These are phyloP conservation scores for Trichoderma parareesei DNA, from an alignment of 495 filamentous ascomycete genomes.

Conservation along the genomic window DNA sequence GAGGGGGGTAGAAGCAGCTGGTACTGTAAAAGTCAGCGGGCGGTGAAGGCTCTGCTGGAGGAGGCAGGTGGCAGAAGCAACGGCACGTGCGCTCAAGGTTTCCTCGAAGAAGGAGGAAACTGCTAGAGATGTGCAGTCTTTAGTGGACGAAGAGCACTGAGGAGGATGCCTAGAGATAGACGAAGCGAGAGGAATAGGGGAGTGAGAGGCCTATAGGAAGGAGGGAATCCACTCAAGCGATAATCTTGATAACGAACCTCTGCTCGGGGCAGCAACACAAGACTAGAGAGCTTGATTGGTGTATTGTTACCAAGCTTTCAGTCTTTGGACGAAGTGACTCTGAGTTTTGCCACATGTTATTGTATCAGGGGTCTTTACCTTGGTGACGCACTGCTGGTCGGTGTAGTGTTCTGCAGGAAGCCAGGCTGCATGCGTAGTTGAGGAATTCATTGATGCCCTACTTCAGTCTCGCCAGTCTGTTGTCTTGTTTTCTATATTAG, in stretches of 20 bases:
- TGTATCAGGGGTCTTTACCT: too few species aligned
- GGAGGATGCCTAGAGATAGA: background rate
- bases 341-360: too few species aligned
- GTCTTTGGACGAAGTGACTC: background rate
- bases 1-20: conserved; percentile 8
- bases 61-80: background rate
- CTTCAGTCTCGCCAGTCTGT: too few species aligned
- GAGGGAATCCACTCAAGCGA: background rate
- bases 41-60: background rate
- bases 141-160: background rate
- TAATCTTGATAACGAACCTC: background rate
- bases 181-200: background rate
- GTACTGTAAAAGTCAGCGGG: background rate
- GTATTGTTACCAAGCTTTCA: background rate
- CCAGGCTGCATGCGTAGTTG: background rate
- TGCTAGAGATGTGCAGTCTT: background rate
- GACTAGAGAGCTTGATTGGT: background rate
- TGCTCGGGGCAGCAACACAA: background rate
- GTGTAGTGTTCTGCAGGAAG: background rate
- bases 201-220: background rate
- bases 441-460: background rate
- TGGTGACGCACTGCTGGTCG: too few species aligned
- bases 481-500: too few species aligned
- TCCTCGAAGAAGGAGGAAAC: background rate
- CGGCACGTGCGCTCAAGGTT: background rate